These are phyloP conservation scores for Chlorencoelia australis DNA, from an alignment of 2,329 filamentous ascomycete species.

Conservation along the genomic window DNA sequence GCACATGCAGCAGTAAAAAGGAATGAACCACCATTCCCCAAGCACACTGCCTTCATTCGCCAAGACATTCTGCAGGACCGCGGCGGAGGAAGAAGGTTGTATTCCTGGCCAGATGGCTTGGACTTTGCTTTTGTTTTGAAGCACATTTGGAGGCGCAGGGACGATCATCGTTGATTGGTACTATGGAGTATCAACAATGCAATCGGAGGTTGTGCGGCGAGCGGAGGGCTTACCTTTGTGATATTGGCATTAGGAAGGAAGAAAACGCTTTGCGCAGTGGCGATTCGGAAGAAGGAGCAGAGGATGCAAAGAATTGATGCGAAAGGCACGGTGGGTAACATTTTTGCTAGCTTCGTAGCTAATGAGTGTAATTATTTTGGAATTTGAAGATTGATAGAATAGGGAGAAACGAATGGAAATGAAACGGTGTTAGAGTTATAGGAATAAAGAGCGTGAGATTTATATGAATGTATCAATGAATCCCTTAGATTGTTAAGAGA, in stretches of 20 bases:
- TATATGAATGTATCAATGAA: too few species aligned
- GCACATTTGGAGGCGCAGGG: not conserved
- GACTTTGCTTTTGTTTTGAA: not conserved
- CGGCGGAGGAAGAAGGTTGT: conserved; percentile 10
- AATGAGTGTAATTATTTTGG: too few species aligned
- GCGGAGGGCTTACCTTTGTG: not conserved
- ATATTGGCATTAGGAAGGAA: not conserved
- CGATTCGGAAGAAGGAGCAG: too few species aligned
- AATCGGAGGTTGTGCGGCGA: not conserved
- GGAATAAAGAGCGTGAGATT: too few species aligned
- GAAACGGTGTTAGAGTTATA: too few species aligned
- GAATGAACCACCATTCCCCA: not conserved
- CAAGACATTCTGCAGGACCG: not conserved
- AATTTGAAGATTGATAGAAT: too few species aligned
- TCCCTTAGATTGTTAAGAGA: too few species aligned
- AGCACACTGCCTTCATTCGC: not conserved
- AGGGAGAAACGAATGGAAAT: too few species aligned
- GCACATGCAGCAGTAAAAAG: not conserved
- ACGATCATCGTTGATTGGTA: conserved; percentile 1
- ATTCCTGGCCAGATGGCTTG: conserved; percentile 1
- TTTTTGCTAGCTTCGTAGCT: too few species aligned
- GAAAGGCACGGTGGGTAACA: too few species aligned
- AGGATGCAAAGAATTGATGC: too few species aligned
- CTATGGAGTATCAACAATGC: not conserved
- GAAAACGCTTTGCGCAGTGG: not conserved